Base-by-base conservation (phyloP, 2,329 filamentous ascomycete species). In the Fusarium tricinctum region DNA sequence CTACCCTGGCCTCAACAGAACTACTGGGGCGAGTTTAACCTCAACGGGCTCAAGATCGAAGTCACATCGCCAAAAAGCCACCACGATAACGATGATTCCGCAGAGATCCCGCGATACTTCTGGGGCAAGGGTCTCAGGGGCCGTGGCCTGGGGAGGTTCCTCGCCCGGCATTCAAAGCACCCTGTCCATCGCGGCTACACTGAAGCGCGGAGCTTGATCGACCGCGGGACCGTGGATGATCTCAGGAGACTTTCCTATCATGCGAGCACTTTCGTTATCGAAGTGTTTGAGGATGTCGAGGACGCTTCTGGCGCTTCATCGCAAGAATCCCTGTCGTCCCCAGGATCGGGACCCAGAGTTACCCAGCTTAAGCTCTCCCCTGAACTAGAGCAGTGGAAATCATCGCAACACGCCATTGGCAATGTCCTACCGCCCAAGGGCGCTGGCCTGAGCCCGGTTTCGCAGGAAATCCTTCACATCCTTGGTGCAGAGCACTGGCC, bases 11-110 rank as follows among this genome's bases (percentile, higher is more conserved):
- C 64, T 61, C 63, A 55, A 39, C 56, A 66, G 43, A 56, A 45
- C 55, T 71, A 72, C 52, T 72, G 70, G 70, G 45, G 49, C 39
- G 69, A 72, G 53, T 71, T 72, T 66, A 63, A 69, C 51, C 70
- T 72, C 50, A 64, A 52, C 7, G 69, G 58, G 58, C 52, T 72
- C 58, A 72, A 72, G 44, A 59, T 72, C 30, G 68, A 72, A 47
- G 63, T 60, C 60, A 70, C 54, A 46, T 19, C 48, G 5, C 38
- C 8, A 50, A 32, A 20, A 47, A 50, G 17, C 49, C 28, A 12
- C 10, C 28, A 30, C 28, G 10, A 64, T 26, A 50, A 49, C 19
- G 44, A 55, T 28, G 28, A 28, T n/a, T 44, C 50, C 35, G 39
- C 53, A 8, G 58, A 52, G 17, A 61, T 69, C 32, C 63, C 66